Base-by-base conservation (phyloP, 2,329 filamentous ascomycete genomes). In the Phaeosphaeria sp. region DNA sequence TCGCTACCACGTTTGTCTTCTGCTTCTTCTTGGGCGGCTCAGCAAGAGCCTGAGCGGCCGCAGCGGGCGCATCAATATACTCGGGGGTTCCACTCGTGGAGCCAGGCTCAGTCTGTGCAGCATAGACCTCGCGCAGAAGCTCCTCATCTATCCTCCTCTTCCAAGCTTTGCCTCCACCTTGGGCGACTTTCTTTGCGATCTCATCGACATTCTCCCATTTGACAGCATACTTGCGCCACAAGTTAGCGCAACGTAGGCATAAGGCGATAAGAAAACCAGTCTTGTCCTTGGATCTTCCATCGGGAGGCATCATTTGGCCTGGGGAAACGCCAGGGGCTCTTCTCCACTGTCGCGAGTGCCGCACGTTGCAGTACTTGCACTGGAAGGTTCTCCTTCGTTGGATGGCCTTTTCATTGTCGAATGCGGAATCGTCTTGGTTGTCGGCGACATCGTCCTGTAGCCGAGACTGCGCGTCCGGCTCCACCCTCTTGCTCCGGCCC, bases 131-230 rank as follows among this genome's bases (percentile, higher is more conserved):
- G 67, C 90, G 90, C 53, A 93, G 81, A n/a, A 97, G 82, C 73
- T 98, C 95, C 75, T 98, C 94, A 64, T 99, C 95, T 56, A 96
- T 89, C 73, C 91, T 91, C 57, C 91, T 88, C 79, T 95, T 96
- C 87, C 89, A 93, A 4, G 91, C 90, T 66, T 92, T 89, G 46
- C 91, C 91, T 44, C 92, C 91, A 46, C 89, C 87, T 63, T 90
- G 87, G 1, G 89, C 87, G 43, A 96, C 88, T 79, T 97, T 96
- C 80, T 93, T 96, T 40, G 89, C 87, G 39, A 97, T 86, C 69
- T 98, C 94, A 43, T 98, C 95, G 15, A 93, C 86, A 65, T 96
- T 92, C 77, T 98, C 95, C 88, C 92, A 99, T 65, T 96, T 92
- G 60, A 99, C 92, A 17, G 90, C 94, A 77, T 99, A 99, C 64